phyloP scores from a whole-genome alignment of 495 filamentous ascomycete species.

The Clohesyomyces aquaticus region DNA sequence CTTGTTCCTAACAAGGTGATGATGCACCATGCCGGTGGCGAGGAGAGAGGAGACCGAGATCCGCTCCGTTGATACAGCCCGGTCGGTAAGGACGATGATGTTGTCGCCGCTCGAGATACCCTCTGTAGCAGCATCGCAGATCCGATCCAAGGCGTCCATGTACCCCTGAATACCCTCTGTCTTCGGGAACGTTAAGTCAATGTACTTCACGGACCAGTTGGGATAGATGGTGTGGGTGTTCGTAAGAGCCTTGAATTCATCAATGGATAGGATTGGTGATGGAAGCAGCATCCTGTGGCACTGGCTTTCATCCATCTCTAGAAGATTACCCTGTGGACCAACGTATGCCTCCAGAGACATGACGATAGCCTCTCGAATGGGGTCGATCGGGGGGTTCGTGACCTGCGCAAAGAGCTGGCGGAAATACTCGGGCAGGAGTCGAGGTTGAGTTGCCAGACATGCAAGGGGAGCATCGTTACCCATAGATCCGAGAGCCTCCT shows the following conservation, averaged over 20 bases:
- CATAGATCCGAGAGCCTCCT: slow-evolving; percentile 99
- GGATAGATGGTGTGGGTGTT: slow-evolving; percentile 75
- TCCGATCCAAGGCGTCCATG: slow-evolving; percentile 83
- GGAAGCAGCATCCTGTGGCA: slow-evolving; percentile 85
- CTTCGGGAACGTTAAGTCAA: slow-evolving; percentile 97
- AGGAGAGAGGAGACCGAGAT: slow-evolving; percentile 88
- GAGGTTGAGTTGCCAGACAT: slow-evolving; percentile 85
- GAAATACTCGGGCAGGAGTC: slow-evolving; percentile 97
- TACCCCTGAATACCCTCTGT: slow-evolving; percentile 83
- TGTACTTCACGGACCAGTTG: slow-evolving; percentile 89
- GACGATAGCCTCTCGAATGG: slow-evolving; percentile 96
- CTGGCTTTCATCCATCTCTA: slow-evolving; percentile 91
- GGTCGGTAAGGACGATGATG: slow-evolving; percentile 89
- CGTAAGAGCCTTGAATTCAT: slow-evolving; percentile 88
- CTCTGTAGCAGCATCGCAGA: slow-evolving; percentile 84
- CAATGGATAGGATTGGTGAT: slow-evolving; percentile 87
- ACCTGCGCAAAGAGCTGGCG: slow-evolving; percentile 98
- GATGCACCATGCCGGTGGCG: slow-evolving; percentile 93
- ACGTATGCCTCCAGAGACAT: slow-evolving; percentile 99
- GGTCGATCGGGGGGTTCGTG: slow-evolving; percentile 98
- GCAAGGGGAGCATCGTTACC: slow-evolving; percentile 97
- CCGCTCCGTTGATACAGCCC: slow-evolving; percentile 79
- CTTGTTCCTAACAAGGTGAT: slow-evolving; percentile 95
- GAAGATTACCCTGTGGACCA: slow-evolving; percentile 93
- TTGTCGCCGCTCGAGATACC: slow-evolving; percentile 84